Evolutionary conservation across 2,329 filamentous ascomycete species (phyloP).

Genomic region (Tolypocladium endophyticum): DNA sequence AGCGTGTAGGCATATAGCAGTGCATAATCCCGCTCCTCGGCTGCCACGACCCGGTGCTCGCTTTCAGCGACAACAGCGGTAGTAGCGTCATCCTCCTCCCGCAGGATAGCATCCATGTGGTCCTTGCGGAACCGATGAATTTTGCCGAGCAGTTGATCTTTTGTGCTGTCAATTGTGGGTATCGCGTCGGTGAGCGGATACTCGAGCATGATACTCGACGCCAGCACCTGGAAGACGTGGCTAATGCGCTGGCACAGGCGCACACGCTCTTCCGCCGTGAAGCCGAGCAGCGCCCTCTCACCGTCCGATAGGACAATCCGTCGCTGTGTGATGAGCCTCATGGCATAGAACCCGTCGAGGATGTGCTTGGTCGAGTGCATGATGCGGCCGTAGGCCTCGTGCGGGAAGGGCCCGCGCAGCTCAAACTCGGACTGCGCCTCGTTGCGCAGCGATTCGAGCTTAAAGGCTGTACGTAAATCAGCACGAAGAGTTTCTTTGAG

Average conservation of each 20-base stretch:
- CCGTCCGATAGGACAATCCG: constrained; percentile 66
- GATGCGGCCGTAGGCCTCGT: constrained; percentile 60
- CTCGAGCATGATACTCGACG: constrained; percentile 86
- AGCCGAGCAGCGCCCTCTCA: constrained; percentile 69
- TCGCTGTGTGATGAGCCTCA: constrained; percentile 85
- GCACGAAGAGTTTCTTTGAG: background rate
- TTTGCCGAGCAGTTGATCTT: constrained; percentile 76
- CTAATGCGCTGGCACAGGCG: constrained; percentile 82
- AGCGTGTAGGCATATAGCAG: constrained; percentile 83
- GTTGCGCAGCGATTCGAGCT: constrained; percentile 61
- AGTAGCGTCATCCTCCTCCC: constrained; percentile 1
- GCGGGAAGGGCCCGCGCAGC: constrained; percentile 76
- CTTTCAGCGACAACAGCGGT: constrained; percentile 4
- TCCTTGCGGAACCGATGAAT: constrained; percentile 79
- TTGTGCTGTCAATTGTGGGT: constrained; percentile 68
- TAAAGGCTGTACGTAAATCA: constrained; percentile 34
- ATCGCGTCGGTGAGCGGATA: constrained; percentile 86
- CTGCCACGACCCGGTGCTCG: constrained; percentile 18
- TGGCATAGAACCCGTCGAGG: constrained; percentile 88
- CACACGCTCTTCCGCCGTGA: constrained; percentile 67
- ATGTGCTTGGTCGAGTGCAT: constrained; percentile 73
- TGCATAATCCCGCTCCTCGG: constrained; percentile 76
- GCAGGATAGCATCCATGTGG: constrained; percentile 29
- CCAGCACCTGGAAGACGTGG: constrained; percentile 77
- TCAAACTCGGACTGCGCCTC: constrained; percentile 81